Conservation (phyloP, 1,139 yeast species). For the Tardiomyces blankii region DNA sequence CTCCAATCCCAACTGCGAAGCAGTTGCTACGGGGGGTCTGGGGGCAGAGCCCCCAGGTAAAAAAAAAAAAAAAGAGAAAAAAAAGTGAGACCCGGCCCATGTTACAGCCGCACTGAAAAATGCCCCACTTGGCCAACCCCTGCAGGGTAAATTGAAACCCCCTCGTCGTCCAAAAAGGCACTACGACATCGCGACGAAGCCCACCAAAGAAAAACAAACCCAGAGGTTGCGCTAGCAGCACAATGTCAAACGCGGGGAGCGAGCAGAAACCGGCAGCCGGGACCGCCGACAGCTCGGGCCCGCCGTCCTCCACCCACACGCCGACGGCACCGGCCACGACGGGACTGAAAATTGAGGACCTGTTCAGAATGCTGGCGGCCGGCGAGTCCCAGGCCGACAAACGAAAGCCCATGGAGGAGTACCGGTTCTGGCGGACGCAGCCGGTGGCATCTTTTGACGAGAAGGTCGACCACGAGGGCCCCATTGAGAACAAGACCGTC, state of each 20-base stretch:
- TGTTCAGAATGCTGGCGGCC: constrained; percentile 27
- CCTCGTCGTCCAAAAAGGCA: constrained; percentile 2
- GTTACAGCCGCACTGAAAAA: not conserved
- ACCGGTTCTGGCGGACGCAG: constrained; percentile 97
- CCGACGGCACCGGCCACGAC: constrained; percentile 10
- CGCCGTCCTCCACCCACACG: constrained; percentile 2
- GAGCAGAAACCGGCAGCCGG: not conserved
- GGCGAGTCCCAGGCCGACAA: not conserved
- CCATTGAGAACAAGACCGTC: constrained; percentile 66
- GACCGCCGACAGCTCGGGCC: not conserved
- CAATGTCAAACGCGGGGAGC: not conserved
- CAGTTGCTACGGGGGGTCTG: not conserved
- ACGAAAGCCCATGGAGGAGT: constrained; percentile 68
- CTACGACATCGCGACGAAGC: constrained; percentile 46
- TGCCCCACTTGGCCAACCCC: too few species aligned
- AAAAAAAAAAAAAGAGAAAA: not conserved
- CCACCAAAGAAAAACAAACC: constrained; percentile 29
- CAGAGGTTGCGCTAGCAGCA: not conserved
- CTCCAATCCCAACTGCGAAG: not conserved
- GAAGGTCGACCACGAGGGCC: constrained; percentile 60
- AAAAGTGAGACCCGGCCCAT: not conserved
- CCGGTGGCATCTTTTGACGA: constrained; percentile 76
- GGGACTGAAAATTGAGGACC: constrained; percentile 26
- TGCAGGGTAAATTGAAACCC: not conserved
- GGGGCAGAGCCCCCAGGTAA: too few species aligned